Conservation (phyloP, 352 stramenopile genomes). For the Pythium sp. region DNA sequence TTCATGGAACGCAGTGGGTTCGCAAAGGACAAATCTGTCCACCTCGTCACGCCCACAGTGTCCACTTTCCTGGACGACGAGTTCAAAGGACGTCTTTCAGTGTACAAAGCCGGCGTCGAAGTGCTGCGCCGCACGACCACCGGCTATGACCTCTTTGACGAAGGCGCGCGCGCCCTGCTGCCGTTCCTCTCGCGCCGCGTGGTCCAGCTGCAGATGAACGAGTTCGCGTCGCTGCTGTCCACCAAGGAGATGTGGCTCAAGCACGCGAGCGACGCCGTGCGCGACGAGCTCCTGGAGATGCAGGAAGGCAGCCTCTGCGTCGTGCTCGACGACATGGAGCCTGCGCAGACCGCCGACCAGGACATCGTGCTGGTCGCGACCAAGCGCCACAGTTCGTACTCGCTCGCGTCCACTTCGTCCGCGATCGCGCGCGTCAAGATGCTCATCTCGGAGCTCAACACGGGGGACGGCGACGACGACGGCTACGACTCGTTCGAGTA, state of each 20-base stretch:
- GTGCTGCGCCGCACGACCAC: constrained; percentile 29
- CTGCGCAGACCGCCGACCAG: constrained; percentile 65
- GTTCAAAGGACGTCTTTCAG: constrained; percentile 45
- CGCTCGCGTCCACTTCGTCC: constrained; percentile 54
- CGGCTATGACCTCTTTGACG: constrained; percentile 57
- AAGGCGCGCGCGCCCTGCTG: constrained; percentile 59
- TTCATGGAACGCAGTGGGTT: constrained; percentile 70
- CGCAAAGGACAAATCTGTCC: constrained; percentile 63
- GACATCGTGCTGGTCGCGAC: constrained; percentile 61
- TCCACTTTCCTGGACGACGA: constrained; percentile 34
- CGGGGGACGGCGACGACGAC: constrained; percentile 50
- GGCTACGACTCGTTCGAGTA: constrained; percentile 82
- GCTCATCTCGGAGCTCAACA: constrained; percentile 68
- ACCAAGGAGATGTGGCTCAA: constrained; percentile 78
- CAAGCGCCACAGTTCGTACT: constrained; percentile 80
- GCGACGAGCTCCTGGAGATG: constrained; percentile 46
- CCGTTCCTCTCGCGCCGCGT: constrained; percentile 47
- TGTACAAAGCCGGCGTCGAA: constrained; percentile 68
- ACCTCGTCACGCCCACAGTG: constrained; percentile 58
- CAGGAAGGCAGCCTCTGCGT: constrained; percentile 61
- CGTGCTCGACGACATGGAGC: constrained; percentile 80
- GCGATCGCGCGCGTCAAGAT: constrained; percentile 70
- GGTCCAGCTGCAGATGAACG: constrained; percentile 53
- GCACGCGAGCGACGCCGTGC: constrained; percentile 57
- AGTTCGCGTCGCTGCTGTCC: constrained; percentile 61